Percentiles rank a stretch among this genome's conserved stretches.
Conservation (phyloP, 2,329 filamentous ascomycete species). For the Shiraia sp. region DNA sequence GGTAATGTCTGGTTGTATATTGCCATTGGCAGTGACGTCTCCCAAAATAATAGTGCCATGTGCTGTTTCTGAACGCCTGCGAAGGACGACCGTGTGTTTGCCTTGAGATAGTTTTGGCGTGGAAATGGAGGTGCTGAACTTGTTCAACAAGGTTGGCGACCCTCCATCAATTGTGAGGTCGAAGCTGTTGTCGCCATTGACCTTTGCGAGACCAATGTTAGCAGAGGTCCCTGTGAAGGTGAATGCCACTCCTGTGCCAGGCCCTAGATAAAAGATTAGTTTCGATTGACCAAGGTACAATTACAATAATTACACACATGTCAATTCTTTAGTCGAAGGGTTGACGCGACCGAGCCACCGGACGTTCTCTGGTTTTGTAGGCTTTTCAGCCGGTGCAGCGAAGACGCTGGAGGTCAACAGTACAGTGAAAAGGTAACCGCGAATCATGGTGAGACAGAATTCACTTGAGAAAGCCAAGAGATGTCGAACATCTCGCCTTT, state of each 20-base stretch:
- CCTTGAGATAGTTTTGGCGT: conserved; percentile 40
- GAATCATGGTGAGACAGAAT: too few relatives aligned
- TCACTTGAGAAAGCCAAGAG: too few relatives aligned
- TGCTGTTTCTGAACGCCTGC: conserved; percentile 45
- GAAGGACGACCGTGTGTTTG: conserved; percentile 44
- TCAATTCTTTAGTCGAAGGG: conserved; percentile 47
- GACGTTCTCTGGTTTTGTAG: not conserved
- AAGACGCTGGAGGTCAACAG: too few relatives aligned
- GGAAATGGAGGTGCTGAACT: conserved; percentile 34
- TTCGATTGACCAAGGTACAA: too few relatives aligned
- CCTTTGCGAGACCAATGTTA: conserved; percentile 37
- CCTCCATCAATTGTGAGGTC: conserved; percentile 41
- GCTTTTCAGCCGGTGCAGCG: too few relatives aligned
- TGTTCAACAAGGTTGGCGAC: conserved; percentile 26
- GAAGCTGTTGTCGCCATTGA: conserved; percentile 40
- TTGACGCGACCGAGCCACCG: conserved; percentile 44
- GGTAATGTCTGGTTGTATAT: conserved; percentile 16
- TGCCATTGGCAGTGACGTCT: conserved; percentile 33
- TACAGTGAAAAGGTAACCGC: too few relatives aligned
- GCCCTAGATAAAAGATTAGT: conserved; percentile 23
- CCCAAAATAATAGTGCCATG: conserved; percentile 41
- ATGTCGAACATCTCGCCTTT: too few relatives aligned
- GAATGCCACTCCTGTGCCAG: conserved; percentile 49
- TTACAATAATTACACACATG: conserved; percentile 21
- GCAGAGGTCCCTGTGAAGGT: conserved; percentile 48